Percentiles rank a stretch among this genome's conserved stretches.
These are phyloP conservation scores for Coemansia sp. DNA, from an alignment of 192 early-diverging fungal genomes.

Conservation along the genomic window DNA sequence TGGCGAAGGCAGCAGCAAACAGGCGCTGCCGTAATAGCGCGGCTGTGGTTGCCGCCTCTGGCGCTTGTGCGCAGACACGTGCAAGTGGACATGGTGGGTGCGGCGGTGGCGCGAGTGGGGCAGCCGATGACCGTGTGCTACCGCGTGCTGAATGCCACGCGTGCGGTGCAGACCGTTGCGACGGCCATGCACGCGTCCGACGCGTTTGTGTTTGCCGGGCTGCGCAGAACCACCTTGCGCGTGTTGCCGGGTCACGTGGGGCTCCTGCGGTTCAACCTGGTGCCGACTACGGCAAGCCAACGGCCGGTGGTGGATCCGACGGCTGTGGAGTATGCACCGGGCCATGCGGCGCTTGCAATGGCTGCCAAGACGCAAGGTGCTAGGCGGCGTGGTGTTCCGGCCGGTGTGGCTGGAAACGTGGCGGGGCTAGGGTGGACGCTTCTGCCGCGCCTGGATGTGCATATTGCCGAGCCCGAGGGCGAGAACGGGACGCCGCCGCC, in stretches of 20 bases:
- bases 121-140: conserved; percentile 21
- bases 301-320: not conserved
- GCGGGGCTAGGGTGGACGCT: conserved; percentile 33
- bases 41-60: conserved; percentile 36
- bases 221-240: conserved; percentile 21
- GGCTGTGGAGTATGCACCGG: conserved; percentile 5
- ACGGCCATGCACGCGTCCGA: conserved; percentile 41
- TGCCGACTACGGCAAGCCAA: conserved; percentile 19
- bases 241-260: conserved; percentile 28
- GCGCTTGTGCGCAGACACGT: conserved; percentile 18
- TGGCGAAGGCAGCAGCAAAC: conserved; percentile 14
- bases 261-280: conserved; percentile 23
- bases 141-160: conserved; percentile 34
- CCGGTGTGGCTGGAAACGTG: conserved; percentile 12
- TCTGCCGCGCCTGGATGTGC: conserved; percentile 41
- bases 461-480: conserved; percentile 5
- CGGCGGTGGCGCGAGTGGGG: conserved; percentile 35
- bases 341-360: conserved; percentile 1
- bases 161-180: conserved; percentile 18
- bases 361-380: no score
- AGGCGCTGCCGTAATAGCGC: no score
- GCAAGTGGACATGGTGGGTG: conserved; percentile 18
- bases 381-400: not conserved
- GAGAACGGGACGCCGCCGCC: not conserved
- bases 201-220: conserved; percentile 43